Base-by-base conservation (phyloP, 2,329 filamentous ascomycete species). In the Cytospora leucostoma region DNA sequence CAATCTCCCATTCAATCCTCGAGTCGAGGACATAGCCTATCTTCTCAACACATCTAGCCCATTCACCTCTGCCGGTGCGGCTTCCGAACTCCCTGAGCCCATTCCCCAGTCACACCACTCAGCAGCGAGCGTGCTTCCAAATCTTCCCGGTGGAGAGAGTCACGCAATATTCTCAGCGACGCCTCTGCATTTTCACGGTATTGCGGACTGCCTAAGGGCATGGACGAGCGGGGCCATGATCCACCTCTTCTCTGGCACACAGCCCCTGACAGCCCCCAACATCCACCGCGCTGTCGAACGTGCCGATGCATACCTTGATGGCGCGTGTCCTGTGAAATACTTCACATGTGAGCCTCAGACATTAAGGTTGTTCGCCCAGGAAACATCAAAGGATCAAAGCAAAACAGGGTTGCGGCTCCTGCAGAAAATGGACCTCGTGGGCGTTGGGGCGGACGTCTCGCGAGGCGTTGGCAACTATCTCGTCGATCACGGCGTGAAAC, bases 11-110 rank as follows among this genome's bases (percentile, higher is more conserved):
- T 38, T 49, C 15, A 10, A n/a, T 8, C 56, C 37, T 15, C 32
- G 44, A 54, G 32, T 11, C 62, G 27, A 65, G 1, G 78, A 82
- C 13, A 70, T 81, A 15, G 85, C 86, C 0, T 88, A 87, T 70
- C 74, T 87, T 32, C 82, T 83, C 67, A 86, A 89, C 68, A 88
- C 86, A 0, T 89, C 87, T 0, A 87, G 86, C 0, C 89, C 87
- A 2, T 88, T 27, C 27, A 27, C 27, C 27, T 27, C 27, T 27
- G 27, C 27, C 27, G 27, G 27, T 27, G 27, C 27, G 27, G 27
- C 86, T 0, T 84, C 82, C 0, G 86, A 86, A 0, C 71, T 85
- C 1, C 86, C 87, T 0, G 89, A 89, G 64, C 84, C 84, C 0
- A 87, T 89, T 1, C 78, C 80, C 0, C 85, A 89, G 64, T 79